Conservation (phyloP, 1,284 basidiomycete species). For the Papiliotrema nemorosa region DNA sequence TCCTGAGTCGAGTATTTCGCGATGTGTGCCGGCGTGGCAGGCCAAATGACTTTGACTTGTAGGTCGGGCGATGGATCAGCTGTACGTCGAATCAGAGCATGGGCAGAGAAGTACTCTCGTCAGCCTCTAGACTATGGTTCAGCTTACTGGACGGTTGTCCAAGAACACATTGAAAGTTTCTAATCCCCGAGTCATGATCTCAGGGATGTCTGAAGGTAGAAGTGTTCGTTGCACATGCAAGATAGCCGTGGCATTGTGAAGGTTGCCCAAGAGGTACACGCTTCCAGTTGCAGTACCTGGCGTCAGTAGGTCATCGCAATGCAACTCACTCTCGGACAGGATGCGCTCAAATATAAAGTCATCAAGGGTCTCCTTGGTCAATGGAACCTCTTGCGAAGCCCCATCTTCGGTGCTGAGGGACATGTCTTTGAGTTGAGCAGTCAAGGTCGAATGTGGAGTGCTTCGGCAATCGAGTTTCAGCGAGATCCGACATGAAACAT, state of each 20-base stretch:
- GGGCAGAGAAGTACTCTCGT: constrained; percentile 47
- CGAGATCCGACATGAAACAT: too few species aligned
- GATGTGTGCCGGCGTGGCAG: constrained; percentile 77
- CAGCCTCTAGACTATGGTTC: background rate
- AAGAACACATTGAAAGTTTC: constrained; percentile 32
- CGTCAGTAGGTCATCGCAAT: background rate
- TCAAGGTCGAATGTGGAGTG: too few species aligned
- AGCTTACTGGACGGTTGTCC: constrained; percentile 38
- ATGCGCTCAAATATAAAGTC: constrained; percentile 57
- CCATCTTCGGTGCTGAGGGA: too few species aligned
- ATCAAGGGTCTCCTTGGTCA: constrained; percentile 31
- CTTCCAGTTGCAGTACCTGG: constrained; percentile 57
- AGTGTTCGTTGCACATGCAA: constrained; percentile 61
- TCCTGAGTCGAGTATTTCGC: constrained; percentile 80
- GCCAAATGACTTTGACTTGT: constrained; percentile 66
- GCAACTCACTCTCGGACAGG: constrained; percentile 57
- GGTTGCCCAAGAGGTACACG: constrained; percentile 53
- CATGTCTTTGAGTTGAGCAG: too few species aligned
- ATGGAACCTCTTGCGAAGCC: background rate
- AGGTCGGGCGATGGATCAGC: constrained; percentile 33
- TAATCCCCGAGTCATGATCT: constrained; percentile 20
- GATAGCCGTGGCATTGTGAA: constrained; percentile 53
- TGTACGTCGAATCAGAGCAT: constrained; percentile 27
- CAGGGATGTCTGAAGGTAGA: constrained; percentile 45
- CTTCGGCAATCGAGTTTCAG: too few species aligned